These are phyloP conservation scores for Vaccinium myrtillus DNA, from an alignment of 148 eudicot species.

Conservation along the genomic window DNA sequence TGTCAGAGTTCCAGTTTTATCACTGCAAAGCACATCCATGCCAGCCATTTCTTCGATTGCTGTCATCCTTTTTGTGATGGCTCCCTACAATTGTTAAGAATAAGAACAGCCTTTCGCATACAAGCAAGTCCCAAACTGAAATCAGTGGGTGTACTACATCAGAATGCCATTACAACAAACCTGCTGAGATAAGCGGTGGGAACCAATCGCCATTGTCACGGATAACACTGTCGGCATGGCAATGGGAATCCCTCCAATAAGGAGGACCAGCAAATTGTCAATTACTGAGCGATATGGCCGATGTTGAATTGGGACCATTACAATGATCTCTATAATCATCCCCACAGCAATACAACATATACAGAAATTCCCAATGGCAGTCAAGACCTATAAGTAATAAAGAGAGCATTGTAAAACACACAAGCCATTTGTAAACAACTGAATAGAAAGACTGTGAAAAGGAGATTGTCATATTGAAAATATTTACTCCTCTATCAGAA, in stretches of 20 bases:
- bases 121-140: background rate
- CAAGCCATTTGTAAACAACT: background rate
- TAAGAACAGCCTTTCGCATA: background rate
- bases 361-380: conserved; percentile 56
- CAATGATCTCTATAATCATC: conserved; percentile 47
- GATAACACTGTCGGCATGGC: conserved; percentile 56
- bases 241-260: conserved; percentile 53
- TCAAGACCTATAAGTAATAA: conserved; percentile 36
- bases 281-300: conserved; percentile 44
- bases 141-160: background rate
- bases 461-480: background rate
- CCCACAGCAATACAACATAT: conserved; percentile 50
- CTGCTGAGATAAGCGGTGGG: conserved; percentile 52
- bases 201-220: conserved; percentile 56
- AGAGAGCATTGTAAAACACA: background rate
- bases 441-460: background rate
- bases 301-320: conserved; percentile 48
- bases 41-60: conserved; percentile 56
- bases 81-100: conserved; percentile 32
- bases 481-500: background rate
- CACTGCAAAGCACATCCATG: conserved; percentile 54
- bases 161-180: conserved; percentile 14
- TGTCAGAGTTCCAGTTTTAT: conserved; percentile 49
- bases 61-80: conserved; percentile 51
- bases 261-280: conserved; percentile 46